Percentiles rank a stretch among this genome's conserved stretches.
Evolutionary conservation across 805 yeast species (phyloP).

Genomic region (Huiozyma naganishii): DNA sequence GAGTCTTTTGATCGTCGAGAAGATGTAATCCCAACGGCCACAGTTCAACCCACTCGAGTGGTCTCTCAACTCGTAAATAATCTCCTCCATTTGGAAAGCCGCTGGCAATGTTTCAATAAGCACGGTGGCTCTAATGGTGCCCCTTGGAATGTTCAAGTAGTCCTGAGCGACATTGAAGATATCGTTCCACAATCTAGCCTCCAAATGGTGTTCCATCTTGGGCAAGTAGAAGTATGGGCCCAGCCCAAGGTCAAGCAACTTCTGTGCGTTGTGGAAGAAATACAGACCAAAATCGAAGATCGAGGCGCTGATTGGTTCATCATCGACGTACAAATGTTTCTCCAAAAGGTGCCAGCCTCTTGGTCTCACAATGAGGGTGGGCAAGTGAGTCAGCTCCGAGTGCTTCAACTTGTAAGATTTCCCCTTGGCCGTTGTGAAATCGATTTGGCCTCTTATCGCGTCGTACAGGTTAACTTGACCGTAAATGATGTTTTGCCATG

Average conservation of each 20-base stretch:
- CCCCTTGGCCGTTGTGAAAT: conserved; percentile 32
- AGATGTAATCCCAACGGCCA: conserved; percentile 86
- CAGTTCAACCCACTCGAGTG: conserved; percentile 77
- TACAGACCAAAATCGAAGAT: conserved; percentile 70
- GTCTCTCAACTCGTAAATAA: conserved; percentile 61
- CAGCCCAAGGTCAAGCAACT: conserved; percentile 48
- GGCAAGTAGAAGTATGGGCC: conserved; percentile 81
- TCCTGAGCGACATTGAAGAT: conserved; percentile 70
- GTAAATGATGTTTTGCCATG: conserved; percentile 69
- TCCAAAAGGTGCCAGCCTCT: conserved; percentile 84
- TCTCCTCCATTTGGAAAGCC: conserved; percentile 80
- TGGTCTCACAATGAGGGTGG: conserved; percentile 75
- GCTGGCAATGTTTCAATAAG: conserved; percentile 78
- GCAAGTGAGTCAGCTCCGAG: conserved; percentile 36
- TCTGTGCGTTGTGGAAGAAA: conserved; percentile 64
- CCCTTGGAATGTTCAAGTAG: conserved; percentile 54
- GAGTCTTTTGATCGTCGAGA: conserved; percentile 65
- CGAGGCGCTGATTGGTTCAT: conserved; percentile 69
- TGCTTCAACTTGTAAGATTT: conserved; percentile 38
- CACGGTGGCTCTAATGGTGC: conserved; percentile 72
- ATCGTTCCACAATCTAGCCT: conserved; percentile 78
- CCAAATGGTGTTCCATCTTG: conserved; percentile 78
- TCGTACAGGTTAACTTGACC: conserved; percentile 76
- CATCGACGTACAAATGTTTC: conserved; percentile 58
- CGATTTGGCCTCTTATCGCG: conserved; percentile 59